Base-by-base conservation (phyloP, 1,139 yeast genomes). In the Blastobotrys raffinosifermentans region DNA sequence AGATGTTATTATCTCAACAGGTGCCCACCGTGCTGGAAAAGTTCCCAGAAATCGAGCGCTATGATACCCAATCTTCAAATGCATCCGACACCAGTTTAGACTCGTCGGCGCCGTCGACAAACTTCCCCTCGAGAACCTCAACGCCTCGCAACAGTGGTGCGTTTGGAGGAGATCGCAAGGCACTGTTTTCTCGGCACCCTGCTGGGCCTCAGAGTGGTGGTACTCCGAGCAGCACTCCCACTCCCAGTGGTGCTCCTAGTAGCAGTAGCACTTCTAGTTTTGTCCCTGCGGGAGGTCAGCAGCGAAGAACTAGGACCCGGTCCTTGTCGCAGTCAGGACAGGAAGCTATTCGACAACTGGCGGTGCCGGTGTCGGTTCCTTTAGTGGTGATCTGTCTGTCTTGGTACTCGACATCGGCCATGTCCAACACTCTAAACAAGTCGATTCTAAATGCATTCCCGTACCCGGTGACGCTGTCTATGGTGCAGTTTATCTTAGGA, bases 391-490 rank as follows among this genome's bases (percentile, higher is more conserved):
- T 82, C 26, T 89, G 96, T 57, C 53, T 72, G 6, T 54, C 72
- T 23, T 89, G 97, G 97, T 89, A 89, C 60, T 55, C 75, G 22
- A 67, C 80, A n/a, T 80, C 93, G 26, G 87, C 93, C 10, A 60
- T 87, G 13, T 82, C 95, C 4, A 81, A 80, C 50, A 85, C 86
- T 50, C 69, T 91, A 31, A 79, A 93, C 39, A 89, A 89, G 57
- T 64, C 78, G 37, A 84, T 89, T 37, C 64, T 89, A 43, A 74
- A 69, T 44, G 68, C 69, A 34, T 85, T 80, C 58, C 74, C 73
- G 32, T 82, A 80, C 56, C 96, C 97, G 1, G 77, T 86, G 7
- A 80, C 94, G 0, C 70, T 89, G 40, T 85, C 96, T 0, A 85
- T 87, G 67, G 67, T 80, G 35, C 97, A 89, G 63, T 89, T 89